Conservation (phyloP, 1,284 basidiomycete genomes). For the Sutorius eximius region DNA sequence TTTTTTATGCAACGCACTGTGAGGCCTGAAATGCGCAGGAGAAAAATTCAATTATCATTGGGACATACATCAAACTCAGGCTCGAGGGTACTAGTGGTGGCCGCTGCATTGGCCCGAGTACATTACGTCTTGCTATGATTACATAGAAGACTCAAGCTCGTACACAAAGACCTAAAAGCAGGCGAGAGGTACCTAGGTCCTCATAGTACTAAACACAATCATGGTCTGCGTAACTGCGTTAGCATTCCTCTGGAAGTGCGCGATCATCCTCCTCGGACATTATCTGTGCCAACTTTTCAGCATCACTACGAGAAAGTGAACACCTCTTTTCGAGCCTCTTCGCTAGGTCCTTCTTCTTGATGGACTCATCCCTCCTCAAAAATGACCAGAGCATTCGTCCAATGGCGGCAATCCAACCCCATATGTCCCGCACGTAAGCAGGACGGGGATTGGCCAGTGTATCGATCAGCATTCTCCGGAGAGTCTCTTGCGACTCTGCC, state of each 20-base stretch:
- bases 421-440: neutral
- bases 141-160: too few relatives aligned
- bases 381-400: neutral
- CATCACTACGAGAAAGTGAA: neutral
- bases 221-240: neutral
- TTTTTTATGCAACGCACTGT: too few relatives aligned
- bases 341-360: neutral
- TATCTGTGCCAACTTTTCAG: conserved; percentile 1
- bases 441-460: neutral
- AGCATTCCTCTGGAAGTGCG: neutral
- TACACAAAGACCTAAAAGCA: too few relatives aligned
- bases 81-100: too few relatives aligned
- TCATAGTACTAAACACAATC: too few relatives aligned
- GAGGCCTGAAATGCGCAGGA: too few relatives aligned
- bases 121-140: too few relatives aligned
- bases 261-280: neutral
- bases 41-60: too few relatives aligned
- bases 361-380: neutral
- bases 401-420: neutral
- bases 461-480: conserved; percentile 6
- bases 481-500: neutral
- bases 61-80: too few relatives aligned
- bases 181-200: too few relatives aligned
- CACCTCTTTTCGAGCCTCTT: neutral
- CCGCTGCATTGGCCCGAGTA: too few relatives aligned